Evolutionary conservation across 805 yeast species (phyloP).

Genomic region (Cyberlindnera mrakii): DNA sequence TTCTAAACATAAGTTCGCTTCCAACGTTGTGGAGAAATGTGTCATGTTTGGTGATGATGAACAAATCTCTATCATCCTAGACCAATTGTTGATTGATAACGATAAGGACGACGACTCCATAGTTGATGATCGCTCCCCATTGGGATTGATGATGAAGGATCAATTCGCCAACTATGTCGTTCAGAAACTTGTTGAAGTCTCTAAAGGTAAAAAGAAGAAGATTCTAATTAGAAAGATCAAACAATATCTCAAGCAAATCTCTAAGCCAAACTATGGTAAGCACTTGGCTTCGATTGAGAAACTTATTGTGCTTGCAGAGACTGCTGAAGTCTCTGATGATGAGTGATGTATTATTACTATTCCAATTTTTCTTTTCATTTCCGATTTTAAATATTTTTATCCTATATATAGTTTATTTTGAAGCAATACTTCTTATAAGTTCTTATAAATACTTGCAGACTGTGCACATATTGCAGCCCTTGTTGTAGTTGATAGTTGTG

Average conservation of each 20-base stretch:
- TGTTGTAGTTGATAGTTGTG: no score
- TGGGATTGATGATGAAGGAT: slow-evolving; percentile 93
- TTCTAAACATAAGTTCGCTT: slow-evolving; percentile 95
- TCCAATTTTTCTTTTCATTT: background rate
- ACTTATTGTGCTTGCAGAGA: slow-evolving; percentile 23
- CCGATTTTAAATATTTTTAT: background rate
- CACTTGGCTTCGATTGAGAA: slow-evolving; percentile 81
- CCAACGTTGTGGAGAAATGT: slow-evolving; percentile 94
- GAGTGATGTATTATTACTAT: slow-evolving; percentile 1
- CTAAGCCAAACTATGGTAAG: slow-evolving; percentile 67
- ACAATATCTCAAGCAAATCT: slow-evolving; percentile 71
- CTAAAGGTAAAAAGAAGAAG: slow-evolving; percentile 63
- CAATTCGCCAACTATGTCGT: slow-evolving; percentile 97
- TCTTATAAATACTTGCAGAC: background rate
- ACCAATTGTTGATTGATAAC: slow-evolving; percentile 57
- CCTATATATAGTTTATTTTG: background rate
- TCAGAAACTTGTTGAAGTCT: slow-evolving; percentile 84
- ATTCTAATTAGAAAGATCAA: slow-evolving; percentile 67
- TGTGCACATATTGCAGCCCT: no score
- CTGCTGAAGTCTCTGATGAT: slow-evolving; percentile 21
- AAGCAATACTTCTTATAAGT: background rate
- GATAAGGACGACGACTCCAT: slow-evolving; percentile 29
- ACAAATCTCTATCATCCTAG: slow-evolving; percentile 59
- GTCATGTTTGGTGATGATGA: slow-evolving; percentile 62
- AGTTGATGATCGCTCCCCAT: slow-evolving; percentile 60